Conservation (phyloP, 2,329 filamentous ascomycete species). For the Cordyceps tenuipes region DNA sequence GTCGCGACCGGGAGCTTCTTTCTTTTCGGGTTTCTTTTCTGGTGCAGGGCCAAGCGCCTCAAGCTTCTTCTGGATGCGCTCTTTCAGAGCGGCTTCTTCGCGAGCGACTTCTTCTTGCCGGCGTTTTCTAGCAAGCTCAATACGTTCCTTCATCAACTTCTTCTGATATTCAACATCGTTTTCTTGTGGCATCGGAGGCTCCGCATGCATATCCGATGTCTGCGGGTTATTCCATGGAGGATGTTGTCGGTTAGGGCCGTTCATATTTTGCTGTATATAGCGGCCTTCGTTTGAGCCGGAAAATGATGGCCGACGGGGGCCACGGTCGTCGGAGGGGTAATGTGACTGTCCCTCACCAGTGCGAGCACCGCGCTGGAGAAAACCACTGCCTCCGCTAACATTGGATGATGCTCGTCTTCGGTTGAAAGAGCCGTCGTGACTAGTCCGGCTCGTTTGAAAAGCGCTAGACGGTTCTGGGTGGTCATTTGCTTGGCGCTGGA, state of each 20-base stretch:
- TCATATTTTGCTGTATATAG: constrained; percentile 32
- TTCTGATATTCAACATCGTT: constrained; percentile 54
- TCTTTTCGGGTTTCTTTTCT: constrained; percentile 50
- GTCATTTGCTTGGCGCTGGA: constrained; percentile 64
- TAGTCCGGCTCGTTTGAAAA: constrained; percentile 70
- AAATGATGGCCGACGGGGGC: constrained; percentile 40
- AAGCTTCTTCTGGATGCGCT: constrained; percentile 64
- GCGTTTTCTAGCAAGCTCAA: constrained; percentile 61
- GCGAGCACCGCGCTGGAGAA: constrained; percentile 48
- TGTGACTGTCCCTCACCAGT: constrained; percentile 31
- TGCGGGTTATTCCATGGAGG: constrained; percentile 22
- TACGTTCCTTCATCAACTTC: constrained; percentile 65
- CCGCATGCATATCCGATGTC: constrained; percentile 12
- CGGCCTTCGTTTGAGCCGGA: constrained; percentile 43
- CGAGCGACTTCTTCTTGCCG: constrained; percentile 59
- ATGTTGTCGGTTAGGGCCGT: constrained; percentile 21
- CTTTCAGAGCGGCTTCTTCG: constrained; percentile 64
- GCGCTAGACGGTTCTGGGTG: constrained; percentile 74
- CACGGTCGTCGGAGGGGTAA: constrained; percentile 33
- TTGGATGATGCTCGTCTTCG: constrained; percentile 83
- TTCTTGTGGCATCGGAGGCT: constrained; percentile 23
- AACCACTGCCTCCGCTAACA: constrained; percentile 77
- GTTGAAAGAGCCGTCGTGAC: constrained; percentile 58
- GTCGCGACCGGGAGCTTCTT: constrained; percentile 38
- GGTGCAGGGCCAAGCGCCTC: constrained; percentile 60